Evolutionary conservation across 768 basidiomycete species (phyloP), one percentile per base, ranked within the genome.

Genomic region (Pisolithus albus): DNA sequence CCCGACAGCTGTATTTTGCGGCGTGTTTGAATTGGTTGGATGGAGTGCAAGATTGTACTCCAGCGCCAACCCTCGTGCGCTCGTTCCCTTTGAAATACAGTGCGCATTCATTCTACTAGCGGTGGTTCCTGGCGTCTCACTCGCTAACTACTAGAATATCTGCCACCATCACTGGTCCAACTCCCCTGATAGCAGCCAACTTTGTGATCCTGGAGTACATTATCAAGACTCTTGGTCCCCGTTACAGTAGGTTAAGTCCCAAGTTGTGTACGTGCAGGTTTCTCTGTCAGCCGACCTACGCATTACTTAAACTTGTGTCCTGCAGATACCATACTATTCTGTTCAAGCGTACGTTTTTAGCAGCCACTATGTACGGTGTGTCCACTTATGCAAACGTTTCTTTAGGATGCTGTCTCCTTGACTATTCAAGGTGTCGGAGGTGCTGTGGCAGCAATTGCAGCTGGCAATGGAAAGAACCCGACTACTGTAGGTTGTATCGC

Each of bases 401-500:
- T 46, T 7, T 44, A 66, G 61, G 86, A 87, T 55, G 59, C 83
- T 18, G 62, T 82, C 32, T 77, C 83, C 9, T 72, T 88, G 24
- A 64, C 80, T n/a, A 64, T 85, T 2, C 85, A 88, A 66, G 84
- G 77, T 26, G 64, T 75, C 16, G 85, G 85, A 37, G 84, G 84
- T 23, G 84, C 75, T 1, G 61, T 75, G 21, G 83, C 82, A 0
- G 70, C 77, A 4, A 63, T 66, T 1, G 74, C 67, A 7, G 63
- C 67, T 24, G 53, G 56, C 15, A 60, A 55, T 7, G 46, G 52
- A 19, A 50, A 59, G 13, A 64, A 59, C 28, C 57, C 69, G 7
- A 63, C 67, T 21, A 49, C 52, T 0, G 66, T 67, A 46, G 16
- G 63, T 52, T 32, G 28, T 39, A 28, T 46, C 26, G 7, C 30